A percentile compares a stretch with the other conserved stretches of the same genome.
phyloP scores from a whole-genome alignment of 441 rosid species.

The Aleurites moluccanus region DNA sequence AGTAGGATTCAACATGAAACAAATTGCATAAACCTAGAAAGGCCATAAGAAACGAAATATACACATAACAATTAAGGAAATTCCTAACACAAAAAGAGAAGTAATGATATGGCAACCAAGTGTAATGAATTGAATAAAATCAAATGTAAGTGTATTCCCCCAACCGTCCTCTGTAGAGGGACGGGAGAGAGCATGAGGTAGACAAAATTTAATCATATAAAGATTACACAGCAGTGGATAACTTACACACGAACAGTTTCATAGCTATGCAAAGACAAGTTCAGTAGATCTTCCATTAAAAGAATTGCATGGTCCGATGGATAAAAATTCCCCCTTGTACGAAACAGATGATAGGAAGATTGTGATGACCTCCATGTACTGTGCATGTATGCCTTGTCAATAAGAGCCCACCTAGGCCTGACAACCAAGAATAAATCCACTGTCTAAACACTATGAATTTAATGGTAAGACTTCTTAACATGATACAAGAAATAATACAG shows the following conservation, averaged over 20 bases:
- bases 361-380: constrained; percentile 99
- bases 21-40: constrained; percentile 7
- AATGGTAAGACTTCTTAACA: constrained; percentile 6
- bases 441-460: constrained; percentile 8
- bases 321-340: constrained; percentile 70
- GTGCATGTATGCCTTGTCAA: constrained; percentile 98
- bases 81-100: constrained; percentile 5
- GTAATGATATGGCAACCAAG: not conserved
- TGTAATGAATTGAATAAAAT: not conserved
- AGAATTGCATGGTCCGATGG: constrained; percentile 71
- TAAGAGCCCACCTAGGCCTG: constrained; percentile 99
- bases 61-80: not conserved
- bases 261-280: constrained; percentile 88
- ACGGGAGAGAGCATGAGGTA: not conserved
- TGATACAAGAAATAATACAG: constrained; percentile 15
- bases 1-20: constrained; percentile 5
- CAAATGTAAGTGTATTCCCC: not conserved
- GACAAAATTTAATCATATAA: constrained; percentile 17
- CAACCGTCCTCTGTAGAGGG: not conserved
- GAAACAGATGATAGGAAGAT: constrained; percentile 86
- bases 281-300: constrained; percentile 87
- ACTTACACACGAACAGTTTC: constrained; percentile 98
- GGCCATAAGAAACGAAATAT: not conserved
- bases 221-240: constrained; percentile 24
- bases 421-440: constrained; percentile 29